These are phyloP conservation scores for Ilyonectria robusta DNA, from an alignment of 2,329 filamentous ascomycete species.

Conservation along the genomic window DNA sequence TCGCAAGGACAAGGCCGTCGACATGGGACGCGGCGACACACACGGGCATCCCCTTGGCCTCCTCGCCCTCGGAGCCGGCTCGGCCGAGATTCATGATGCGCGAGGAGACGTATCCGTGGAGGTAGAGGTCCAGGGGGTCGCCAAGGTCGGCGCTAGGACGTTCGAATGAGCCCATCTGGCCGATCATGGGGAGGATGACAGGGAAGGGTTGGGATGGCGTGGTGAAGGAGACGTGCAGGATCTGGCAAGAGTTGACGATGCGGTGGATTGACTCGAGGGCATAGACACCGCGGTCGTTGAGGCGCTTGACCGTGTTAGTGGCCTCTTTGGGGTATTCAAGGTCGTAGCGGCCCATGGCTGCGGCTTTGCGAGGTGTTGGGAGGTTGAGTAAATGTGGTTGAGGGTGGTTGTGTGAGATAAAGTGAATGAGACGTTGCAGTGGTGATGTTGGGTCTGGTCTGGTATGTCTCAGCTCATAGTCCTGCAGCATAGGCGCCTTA, in stretches of 20 bases:
- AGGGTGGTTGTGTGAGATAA: neutral
- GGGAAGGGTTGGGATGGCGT: constrained; percentile 77
- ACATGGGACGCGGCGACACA: constrained; percentile 81
- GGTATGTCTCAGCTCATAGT: neutral
- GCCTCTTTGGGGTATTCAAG: constrained; percentile 75
- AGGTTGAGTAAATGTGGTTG: constrained; percentile 1
- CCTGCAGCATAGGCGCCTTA: neutral
- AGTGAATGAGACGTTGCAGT: neutral
- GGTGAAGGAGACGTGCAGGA: constrained; percentile 86
- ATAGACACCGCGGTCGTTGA: constrained; percentile 77
- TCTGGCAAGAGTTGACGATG: constrained; percentile 80
- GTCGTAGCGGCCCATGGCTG: constrained; percentile 54
- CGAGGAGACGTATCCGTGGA: constrained; percentile 87
- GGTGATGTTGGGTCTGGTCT: neutral
- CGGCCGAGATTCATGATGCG: constrained; percentile 79
- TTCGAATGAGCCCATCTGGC: constrained; percentile 82
- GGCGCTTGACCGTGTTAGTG: constrained; percentile 77
- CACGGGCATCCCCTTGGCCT: constrained; percentile 73
- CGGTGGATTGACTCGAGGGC: constrained; percentile 79
- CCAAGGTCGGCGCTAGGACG: constrained; percentile 71
- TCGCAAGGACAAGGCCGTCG: constrained; percentile 83
- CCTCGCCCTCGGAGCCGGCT: constrained; percentile 26
- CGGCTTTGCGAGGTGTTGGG: neutral
- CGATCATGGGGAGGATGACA: constrained; percentile 86
- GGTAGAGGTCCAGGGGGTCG: constrained; percentile 81